Evolutionary conservation across 2,329 filamentous ascomycete genomes (phyloP).

Genomic region (Raffaelea arxii): DNA sequence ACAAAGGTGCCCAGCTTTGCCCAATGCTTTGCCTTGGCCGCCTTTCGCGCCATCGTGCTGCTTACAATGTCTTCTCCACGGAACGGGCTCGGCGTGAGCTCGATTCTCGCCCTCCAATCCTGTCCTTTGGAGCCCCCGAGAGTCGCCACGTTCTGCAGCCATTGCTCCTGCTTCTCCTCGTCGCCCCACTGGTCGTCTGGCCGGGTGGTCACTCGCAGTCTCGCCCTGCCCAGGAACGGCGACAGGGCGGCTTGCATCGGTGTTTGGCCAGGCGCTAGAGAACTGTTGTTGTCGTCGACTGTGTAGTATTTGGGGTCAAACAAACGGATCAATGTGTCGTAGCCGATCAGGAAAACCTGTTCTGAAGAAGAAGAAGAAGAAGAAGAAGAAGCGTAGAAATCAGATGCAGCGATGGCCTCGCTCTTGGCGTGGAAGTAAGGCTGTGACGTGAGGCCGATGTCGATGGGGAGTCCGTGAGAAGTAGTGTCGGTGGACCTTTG

Average conservation of each 20-base stretch:
- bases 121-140: constrained; percentile 31
- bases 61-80: constrained; percentile 36
- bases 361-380: too few species aligned
- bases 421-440: constrained; percentile 71
- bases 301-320: constrained; percentile 64
- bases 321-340: constrained; percentile 65
- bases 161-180: constrained; percentile 42
- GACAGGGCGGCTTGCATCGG: constrained; percentile 45
- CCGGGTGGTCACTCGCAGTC: constrained; percentile 54
- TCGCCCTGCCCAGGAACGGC: constrained; percentile 54
- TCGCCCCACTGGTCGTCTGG: constrained; percentile 51
- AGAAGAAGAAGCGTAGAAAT: too few species aligned
- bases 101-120: constrained; percentile 52
- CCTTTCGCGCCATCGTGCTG: constrained; percentile 54
- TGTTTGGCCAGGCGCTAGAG: constrained; percentile 4
- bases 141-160: constrained; percentile 38
- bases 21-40: constrained; percentile 38
- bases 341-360: constrained; percentile 65
- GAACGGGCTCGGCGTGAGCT: constrained; percentile 42
- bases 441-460: constrained; percentile 60
- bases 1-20: constrained; percentile 42
- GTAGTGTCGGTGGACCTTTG: neutral
- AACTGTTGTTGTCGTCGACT: constrained; percentile 10
- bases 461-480: constrained; percentile 29
- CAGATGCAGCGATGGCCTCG: constrained; percentile 38